Evolutionary conservation across 2,329 filamentous ascomycete species (phyloP), one percentile per base, ranked within the genome.

Genomic region (Xylariales sp.): DNA sequence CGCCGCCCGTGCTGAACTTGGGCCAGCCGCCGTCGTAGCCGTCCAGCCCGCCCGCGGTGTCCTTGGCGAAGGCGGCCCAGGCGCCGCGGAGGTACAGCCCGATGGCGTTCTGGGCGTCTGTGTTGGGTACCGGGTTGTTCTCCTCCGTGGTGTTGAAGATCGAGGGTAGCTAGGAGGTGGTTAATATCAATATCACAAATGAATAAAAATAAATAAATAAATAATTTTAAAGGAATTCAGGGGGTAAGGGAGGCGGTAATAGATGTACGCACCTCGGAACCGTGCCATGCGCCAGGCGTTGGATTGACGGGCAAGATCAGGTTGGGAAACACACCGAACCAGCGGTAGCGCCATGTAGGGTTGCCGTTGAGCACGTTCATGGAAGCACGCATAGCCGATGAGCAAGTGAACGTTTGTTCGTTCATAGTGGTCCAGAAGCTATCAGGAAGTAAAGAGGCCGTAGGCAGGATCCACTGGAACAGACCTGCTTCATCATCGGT

Each of bases 261-360:
- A n/a, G n/a, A n/a, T n/a, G 15, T 12, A 38, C 37, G 19, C 12
- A 39, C 37, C 29, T 39, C 37, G 2, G 37, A 39, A 18, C 29
- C 29, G 20, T 39, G 37, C 37, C 37, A 39, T 11, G 37, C 37
- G 16, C 37, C 37, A 18, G 23, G 33, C 5, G 30, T 15, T 8
- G 37, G 37, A 15, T 33, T 20, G 14, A 18, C n/a, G 14, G 29
- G 15, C 20, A 39, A 18, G n/a, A 24, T 33, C 20, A 33, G 17
- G 17, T 39, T 39, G 7, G 29, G 5, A 17, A 24, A 39, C 12
- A 29, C 37, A 3, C 37, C 37, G 12, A 39, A 33, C 29, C 37
- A 33, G 14, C 37, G 37, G 13, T 39, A 39, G n/a, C 37, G 11
- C 37, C 37, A 39, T 7, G 37, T 39, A 5, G 37, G 37, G 15